Conservation (phyloP, 176 grass and related monocot genomes). For the Aegilops tauschii region DNA sequence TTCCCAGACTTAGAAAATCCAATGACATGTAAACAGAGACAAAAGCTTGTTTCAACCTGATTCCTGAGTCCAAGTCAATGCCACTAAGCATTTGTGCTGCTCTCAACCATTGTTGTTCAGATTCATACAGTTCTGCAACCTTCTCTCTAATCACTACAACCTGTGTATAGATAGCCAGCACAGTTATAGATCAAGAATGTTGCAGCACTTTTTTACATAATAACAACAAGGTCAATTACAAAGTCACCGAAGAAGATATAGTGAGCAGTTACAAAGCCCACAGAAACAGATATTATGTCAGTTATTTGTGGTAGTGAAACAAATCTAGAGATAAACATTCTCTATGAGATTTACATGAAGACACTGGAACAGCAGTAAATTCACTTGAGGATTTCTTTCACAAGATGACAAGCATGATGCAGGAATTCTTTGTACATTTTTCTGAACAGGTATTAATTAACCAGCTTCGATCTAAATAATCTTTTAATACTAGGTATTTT, state of each 20-base stretch:
- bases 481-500: background rate
- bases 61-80: conserved; percentile 97
- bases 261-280: background rate
- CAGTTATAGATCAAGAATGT: background rate
- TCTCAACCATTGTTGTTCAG: conserved; percentile 90
- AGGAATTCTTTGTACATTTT: background rate
- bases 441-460: background rate
- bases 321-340: background rate
- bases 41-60: conserved; percentile 50
- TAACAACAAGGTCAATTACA: background rate
- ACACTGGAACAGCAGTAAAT: background rate
- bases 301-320: background rate
- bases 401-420: background rate
- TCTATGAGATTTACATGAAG: background rate
- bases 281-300: background rate
- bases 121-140: conserved; percentile 89
- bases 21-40: background rate
- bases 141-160: conserved; percentile 98
- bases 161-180: conserved; percentile 34
- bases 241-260: background rate
- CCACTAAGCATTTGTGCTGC: conserved; percentile 96
- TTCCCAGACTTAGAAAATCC: background rate
- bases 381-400: background rate
- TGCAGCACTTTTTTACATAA: background rate
- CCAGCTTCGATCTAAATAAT: background rate